Evolutionary conservation across 2,329 filamentous ascomycete species (phyloP).

Genomic region (Penicillium sp.): DNA sequence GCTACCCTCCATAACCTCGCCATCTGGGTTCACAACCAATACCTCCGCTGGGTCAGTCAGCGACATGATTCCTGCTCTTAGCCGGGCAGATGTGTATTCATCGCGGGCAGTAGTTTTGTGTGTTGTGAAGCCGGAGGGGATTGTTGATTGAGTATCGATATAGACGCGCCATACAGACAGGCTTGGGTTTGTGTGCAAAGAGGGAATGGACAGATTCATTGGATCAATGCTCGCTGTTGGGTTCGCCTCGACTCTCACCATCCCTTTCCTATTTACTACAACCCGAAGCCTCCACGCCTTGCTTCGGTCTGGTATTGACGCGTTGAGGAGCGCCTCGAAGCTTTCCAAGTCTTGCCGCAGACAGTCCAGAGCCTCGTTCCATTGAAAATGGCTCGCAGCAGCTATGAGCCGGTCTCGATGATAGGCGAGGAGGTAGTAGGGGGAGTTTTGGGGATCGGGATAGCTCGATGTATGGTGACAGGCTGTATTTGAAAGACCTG

Average conservation of each 20-base stretch:
- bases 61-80: conserved; percentile 56
- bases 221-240: conserved; percentile 29
- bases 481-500: conserved; percentile 47
- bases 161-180: conserved; percentile 48
- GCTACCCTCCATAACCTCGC: conserved; percentile 79
- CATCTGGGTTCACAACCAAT: conserved; percentile 65
- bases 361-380: conserved; percentile 36
- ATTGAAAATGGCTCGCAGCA: conserved; percentile 52
- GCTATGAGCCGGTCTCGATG: conserved; percentile 76
- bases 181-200: conserved; percentile 8
- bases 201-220: conserved; percentile 29
- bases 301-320: conserved; percentile 32
- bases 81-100: conserved; percentile 69
- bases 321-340: conserved; percentile 31
- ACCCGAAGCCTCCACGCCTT: conserved; percentile 43
- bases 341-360: conserved; percentile 32
- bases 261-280: conserved; percentile 31
- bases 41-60: conserved; percentile 62
- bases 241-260: conserved; percentile 33
- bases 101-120: conserved; percentile 79
- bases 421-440: conserved; percentile 75
- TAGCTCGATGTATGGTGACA: conserved; percentile 34
- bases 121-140: conserved; percentile 66
- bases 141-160: conserved; percentile 54
- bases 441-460: conserved; percentile 49